These are phyloP conservation scores for Hypseocharis bilobata DNA, from an alignment of 441 rosid species.

Conservation along the genomic window DNA sequence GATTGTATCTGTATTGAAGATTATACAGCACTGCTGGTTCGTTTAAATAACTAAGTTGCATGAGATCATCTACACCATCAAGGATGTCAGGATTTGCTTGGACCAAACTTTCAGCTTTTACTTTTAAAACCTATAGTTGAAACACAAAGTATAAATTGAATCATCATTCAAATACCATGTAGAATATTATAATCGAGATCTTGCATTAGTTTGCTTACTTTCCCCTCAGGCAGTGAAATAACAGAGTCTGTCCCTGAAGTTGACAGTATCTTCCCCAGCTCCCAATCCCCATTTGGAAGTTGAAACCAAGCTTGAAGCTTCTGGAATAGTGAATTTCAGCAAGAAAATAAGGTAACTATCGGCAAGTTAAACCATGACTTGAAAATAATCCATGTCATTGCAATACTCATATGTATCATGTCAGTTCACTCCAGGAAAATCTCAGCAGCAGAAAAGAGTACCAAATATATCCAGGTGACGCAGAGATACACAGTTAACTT, in stretches of 20 bases:
- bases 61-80: constrained; percentile 95
- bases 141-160: constrained; percentile 16
- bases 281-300: constrained; percentile 82
- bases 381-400: background rate
- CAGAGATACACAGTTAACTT: background rate
- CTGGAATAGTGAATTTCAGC: constrained; percentile 37
- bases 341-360: constrained; percentile 13
- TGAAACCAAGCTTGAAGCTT: constrained; percentile 79
- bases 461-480: background rate
- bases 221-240: constrained; percentile 62
- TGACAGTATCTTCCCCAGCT: constrained; percentile 62
- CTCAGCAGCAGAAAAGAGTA: background rate
- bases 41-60: constrained; percentile 95
- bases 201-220: constrained; percentile 42
- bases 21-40: constrained; percentile 92
- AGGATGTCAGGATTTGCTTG: constrained; percentile 98
- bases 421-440: constrained; percentile 4
- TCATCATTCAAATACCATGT: constrained; percentile 17
- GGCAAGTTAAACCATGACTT: constrained; percentile 6
- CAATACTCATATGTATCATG: background rate
- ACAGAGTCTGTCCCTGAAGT: constrained; percentile 58
- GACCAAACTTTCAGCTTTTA: constrained; percentile 60
- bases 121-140: constrained; percentile 49
- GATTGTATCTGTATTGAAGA: constrained; percentile 77
- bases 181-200: constrained; percentile 11